These are phyloP conservation scores for Collybia mongolica DNA, from an alignment of 768 basidiomycete genomes.

Conservation along the genomic window DNA sequence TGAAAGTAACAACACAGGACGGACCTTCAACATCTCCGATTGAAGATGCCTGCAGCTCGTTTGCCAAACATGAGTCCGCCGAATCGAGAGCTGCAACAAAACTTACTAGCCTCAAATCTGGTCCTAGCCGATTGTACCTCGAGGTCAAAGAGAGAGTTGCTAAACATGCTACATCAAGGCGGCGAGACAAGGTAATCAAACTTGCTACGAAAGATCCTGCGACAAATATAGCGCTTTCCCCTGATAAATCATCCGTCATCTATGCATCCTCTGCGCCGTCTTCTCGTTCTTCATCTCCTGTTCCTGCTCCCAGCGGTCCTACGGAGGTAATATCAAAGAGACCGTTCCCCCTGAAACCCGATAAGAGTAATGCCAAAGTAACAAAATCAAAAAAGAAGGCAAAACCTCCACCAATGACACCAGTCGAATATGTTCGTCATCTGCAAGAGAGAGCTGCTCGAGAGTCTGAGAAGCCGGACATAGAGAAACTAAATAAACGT, in stretches of 20 bases:
- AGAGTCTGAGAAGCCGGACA: slow-evolving; percentile 8
- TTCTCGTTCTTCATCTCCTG: slow-evolving; percentile 26
- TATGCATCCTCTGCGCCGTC: slow-evolving; percentile 31
- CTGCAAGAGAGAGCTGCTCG: slow-evolving; percentile 31
- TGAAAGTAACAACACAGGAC: not conserved
- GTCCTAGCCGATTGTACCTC: slow-evolving; percentile 27
- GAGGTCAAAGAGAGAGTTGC: slow-evolving; percentile 35
- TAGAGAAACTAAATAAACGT: slow-evolving; percentile 8
- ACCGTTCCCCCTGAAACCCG: slow-evolving; percentile 8
- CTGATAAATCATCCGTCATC: slow-evolving; percentile 27
- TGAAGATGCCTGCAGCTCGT: slow-evolving; percentile 25
- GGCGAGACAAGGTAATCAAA: slow-evolving; percentile 29
- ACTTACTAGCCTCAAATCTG: slow-evolving; percentile 14
- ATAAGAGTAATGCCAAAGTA: slow-evolving; percentile 20
- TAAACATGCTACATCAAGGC: slow-evolving; percentile 24
- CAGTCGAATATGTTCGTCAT: slow-evolving; percentile 53
- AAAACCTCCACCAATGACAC: slow-evolving; percentile 41
- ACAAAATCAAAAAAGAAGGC: slow-evolving; percentile 33
- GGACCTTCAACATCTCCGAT: slow-evolving; percentile 31
- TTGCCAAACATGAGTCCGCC: not conserved
- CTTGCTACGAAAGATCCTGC: slow-evolving; percentile 11
- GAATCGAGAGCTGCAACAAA: slow-evolving; percentile 8
- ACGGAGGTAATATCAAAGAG: slow-evolving; percentile 6
- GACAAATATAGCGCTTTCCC: slow-evolving; percentile 7
- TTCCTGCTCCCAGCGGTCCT: slow-evolving; percentile 9